Evolutionary conservation across 2,329 filamentous ascomycete species (phyloP).

Genomic region (Neobulgaria alba): DNA sequence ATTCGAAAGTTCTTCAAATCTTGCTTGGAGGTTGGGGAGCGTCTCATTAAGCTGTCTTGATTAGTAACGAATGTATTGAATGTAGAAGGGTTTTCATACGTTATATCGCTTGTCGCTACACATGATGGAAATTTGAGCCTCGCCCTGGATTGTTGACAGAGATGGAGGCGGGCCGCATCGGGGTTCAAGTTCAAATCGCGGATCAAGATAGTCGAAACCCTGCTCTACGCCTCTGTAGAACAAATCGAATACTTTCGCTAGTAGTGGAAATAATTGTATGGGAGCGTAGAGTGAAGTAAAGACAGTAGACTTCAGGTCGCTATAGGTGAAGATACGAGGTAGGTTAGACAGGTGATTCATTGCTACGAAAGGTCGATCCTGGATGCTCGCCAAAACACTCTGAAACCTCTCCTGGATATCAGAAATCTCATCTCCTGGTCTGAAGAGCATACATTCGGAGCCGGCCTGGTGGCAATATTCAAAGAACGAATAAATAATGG

Average conservation of each 20-base stretch:
- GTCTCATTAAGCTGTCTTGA: conserved; percentile 24
- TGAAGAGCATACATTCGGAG: conserved; percentile 22
- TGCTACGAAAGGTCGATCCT: conserved; percentile 24
- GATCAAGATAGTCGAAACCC: neutral
- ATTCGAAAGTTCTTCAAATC: conserved; percentile 17
- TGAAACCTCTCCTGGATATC: conserved; percentile 21
- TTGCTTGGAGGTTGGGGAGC: conserved; percentile 18
- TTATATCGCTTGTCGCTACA: conserved; percentile 25
- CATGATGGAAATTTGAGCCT: conserved; percentile 23
- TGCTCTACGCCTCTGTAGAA: conserved; percentile 32
- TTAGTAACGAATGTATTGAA: too few relatives aligned
- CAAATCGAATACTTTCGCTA: conserved; percentile 19
- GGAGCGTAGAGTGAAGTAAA: conserved; percentile 26
- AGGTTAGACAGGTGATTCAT: conserved; percentile 11
- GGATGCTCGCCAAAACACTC: conserved; percentile 34
- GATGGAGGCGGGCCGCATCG: conserved; percentile 11
- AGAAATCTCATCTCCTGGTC: conserved; percentile 12
- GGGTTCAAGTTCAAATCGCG: conserved; percentile 1
- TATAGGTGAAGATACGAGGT: conserved; percentile 22
- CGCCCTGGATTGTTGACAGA: conserved; percentile 10
- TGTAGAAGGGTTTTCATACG: conserved; percentile 13
- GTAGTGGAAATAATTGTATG: conserved; percentile 13
- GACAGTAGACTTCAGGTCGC: conserved; percentile 21
- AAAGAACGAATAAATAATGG: conserved; percentile 16
- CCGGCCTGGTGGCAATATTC: conserved; percentile 29